Evolutionary conservation across 306 rosid genomes (phyloP).

Genomic region (Morella rubra): DNA sequence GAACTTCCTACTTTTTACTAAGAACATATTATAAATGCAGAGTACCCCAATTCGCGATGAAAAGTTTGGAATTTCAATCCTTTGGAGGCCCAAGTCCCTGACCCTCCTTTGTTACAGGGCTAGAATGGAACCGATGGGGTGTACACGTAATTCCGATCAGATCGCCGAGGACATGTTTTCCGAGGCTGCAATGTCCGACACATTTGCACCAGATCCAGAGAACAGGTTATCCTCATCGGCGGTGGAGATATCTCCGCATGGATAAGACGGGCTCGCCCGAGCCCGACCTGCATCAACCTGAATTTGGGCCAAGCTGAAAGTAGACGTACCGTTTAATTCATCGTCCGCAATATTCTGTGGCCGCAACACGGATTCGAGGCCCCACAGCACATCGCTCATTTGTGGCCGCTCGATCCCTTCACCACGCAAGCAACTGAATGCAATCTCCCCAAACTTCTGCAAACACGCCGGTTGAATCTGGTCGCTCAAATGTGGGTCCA

Average conservation of each 20-base stretch:
- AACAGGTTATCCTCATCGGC: background rate
- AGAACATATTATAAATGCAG: too few species aligned
- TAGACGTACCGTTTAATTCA: background rate
- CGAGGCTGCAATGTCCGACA: background rate
- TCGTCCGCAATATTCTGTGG: background rate
- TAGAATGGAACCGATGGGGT: too few species aligned
- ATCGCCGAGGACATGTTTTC: too few species aligned
- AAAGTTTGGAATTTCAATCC: too few species aligned
- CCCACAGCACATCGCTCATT: background rate
- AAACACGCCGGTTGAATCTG: constrained; percentile 14
- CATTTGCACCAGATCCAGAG: background rate
- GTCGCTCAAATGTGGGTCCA: constrained; percentile 20
- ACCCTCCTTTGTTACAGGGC: too few species aligned
- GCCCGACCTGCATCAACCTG: background rate
- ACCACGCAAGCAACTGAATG: constrained; percentile 15
- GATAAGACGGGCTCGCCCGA: background rate
- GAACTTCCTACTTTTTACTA: too few species aligned
- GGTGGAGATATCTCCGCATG: background rate
- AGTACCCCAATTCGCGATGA: too few species aligned
- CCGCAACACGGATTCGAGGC: background rate
- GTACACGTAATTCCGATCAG: too few species aligned
- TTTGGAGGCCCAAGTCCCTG: too few species aligned
- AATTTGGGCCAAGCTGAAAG: background rate
- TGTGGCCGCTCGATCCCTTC: constrained; percentile 24
- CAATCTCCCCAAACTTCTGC: constrained; percentile 14